phyloP scores from a whole-genome alignment of 2,329 filamentous ascomycete species.

The Beauveria scarabaeidicola region DNA sequence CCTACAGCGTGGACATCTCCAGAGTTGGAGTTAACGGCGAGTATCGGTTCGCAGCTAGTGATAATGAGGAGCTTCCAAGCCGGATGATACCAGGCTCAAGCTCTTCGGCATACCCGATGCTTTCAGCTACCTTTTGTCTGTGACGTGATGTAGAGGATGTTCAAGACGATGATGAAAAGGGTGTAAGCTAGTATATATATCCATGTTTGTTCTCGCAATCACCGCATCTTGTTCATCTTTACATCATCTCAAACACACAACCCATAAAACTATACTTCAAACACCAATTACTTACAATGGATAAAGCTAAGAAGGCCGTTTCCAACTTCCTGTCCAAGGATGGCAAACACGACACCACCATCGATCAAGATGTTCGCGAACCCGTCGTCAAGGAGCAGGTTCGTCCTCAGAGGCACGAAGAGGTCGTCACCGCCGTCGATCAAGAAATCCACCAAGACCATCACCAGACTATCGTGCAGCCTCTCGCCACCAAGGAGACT shows the following conservation, averaged over 20 bases:
- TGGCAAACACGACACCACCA: slow-evolving; percentile 61
- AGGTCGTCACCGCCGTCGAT: slow-evolving; percentile 54
- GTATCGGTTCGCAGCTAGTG: not conserved
- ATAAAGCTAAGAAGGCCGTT: slow-evolving; percentile 56
- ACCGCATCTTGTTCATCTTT: not conserved
- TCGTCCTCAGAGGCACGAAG: slow-evolving; percentile 51
- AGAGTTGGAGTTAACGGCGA: not conserved
- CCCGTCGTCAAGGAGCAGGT: slow-evolving; percentile 54
- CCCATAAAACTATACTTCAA: not conserved
- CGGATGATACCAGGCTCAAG: not conserved
- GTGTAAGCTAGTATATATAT: slow-evolving; percentile 2
- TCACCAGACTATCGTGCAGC: slow-evolving; percentile 62
- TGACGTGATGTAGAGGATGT: slow-evolving; percentile 4
- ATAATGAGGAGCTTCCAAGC: not conserved
- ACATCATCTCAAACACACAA: not conserved
- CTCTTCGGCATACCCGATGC: not conserved
- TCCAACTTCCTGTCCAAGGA: slow-evolving; percentile 50
- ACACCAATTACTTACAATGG: slow-evolving; percentile 36
- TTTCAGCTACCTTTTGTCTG: not conserved
- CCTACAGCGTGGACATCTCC: not conserved
- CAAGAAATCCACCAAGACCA: slow-evolving; percentile 65
- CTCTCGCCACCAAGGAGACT: slow-evolving; percentile 33
- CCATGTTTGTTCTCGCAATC: not conserved
- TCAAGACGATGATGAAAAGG: slow-evolving; percentile 1
- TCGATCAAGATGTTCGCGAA: slow-evolving; percentile 56